phyloP scores from a whole-genome alignment of 352 stramenopile genomes.

The Globisporangium echinulatum region DNA sequence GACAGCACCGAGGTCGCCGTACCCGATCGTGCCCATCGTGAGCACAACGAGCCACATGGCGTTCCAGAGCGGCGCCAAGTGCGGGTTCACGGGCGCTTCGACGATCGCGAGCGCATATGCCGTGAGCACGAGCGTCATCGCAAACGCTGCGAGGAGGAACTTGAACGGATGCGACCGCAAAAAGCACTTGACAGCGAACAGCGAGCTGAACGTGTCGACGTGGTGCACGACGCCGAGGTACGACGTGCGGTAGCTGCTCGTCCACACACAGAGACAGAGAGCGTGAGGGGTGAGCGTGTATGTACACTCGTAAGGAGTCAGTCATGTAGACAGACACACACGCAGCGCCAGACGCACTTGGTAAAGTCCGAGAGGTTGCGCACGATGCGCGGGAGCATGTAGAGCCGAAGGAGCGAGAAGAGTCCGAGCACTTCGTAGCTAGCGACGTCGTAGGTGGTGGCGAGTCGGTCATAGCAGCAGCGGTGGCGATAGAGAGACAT shows the following conservation, averaged over 20 bases:
- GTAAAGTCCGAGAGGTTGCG: slow-evolving; percentile 73
- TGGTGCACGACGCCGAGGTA: slow-evolving; percentile 69
- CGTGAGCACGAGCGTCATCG: slow-evolving; percentile 36
- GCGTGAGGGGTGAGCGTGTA: background rate
- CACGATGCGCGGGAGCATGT: slow-evolving; percentile 69
- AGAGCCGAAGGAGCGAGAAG: slow-evolving; percentile 59
- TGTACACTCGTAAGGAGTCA: no score
- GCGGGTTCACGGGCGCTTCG: slow-evolving; percentile 56
- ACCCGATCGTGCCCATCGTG: slow-evolving; percentile 74
- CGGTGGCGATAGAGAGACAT: no score
- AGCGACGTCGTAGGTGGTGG: background rate
- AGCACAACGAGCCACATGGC: slow-evolving; percentile 64
- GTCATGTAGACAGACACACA: no score
- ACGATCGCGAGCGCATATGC: slow-evolving; percentile 64
- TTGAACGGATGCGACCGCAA: slow-evolving; percentile 61
- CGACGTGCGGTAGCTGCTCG: slow-evolving; percentile 57
- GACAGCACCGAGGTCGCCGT: slow-evolving; percentile 54
- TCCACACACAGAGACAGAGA: no score
- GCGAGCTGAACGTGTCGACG: slow-evolving; percentile 65
- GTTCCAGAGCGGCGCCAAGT: slow-evolving; percentile 50
- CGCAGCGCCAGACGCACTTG: slow-evolving; percentile 28
- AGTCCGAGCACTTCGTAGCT: slow-evolving; percentile 67
- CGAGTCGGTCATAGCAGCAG: no score
- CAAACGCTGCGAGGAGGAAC: slow-evolving; percentile 39
- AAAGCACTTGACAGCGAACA: slow-evolving; percentile 83